Evolutionary conservation across 2,329 filamentous ascomycete species (phyloP), one percentile per base, ranked within the genome.

Genomic region (Helotiales sp.): DNA sequence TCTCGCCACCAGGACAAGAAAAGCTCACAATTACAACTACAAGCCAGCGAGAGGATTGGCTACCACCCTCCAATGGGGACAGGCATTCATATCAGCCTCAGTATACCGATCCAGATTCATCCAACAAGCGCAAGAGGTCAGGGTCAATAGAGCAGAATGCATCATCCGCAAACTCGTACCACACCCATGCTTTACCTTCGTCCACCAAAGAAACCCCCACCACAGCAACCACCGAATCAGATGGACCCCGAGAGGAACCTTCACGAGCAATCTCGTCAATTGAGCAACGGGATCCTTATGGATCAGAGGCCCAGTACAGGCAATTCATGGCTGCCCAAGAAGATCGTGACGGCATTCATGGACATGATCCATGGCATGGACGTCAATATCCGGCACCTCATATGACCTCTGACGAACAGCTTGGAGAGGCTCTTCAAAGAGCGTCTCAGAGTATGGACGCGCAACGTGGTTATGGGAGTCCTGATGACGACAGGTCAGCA

Each of bases 61-160:
- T 52, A 38, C 55, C 64, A n/a, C 54, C 65, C 15, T 52, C 60
- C 12, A 70, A 66, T 42, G 63, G 61, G 38, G 66, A 70, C 6
- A 60, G 65, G 29, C 60, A 60, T 40, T 46, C 60, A 19, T 64
- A 64, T 36, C 68, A 65, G 38, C 52, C 63, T 22, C 57, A 60
- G 13, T 67, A 69, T 53, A 54, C 66, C 6, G 68, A 70, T 9
- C 31, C 55, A 33, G 70, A 86, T 33, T 70, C 67, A 15, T 74
- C 80, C 17, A 80, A 84, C 66, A 88, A 87, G 73, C 83, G 85
- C 67, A 93, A 91, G 73, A 83, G 89, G 59, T 91, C 89, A 6
- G 75, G 79, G 46, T 90, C 88, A 5, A 72, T 77, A 34, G 86
- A 86, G 55, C 72, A 68, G 38, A 66, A 61, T 27, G 67, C 68